Conservation (phyloP, 179 eudicot genomes). For the Dionaea muscipula region DNA sequence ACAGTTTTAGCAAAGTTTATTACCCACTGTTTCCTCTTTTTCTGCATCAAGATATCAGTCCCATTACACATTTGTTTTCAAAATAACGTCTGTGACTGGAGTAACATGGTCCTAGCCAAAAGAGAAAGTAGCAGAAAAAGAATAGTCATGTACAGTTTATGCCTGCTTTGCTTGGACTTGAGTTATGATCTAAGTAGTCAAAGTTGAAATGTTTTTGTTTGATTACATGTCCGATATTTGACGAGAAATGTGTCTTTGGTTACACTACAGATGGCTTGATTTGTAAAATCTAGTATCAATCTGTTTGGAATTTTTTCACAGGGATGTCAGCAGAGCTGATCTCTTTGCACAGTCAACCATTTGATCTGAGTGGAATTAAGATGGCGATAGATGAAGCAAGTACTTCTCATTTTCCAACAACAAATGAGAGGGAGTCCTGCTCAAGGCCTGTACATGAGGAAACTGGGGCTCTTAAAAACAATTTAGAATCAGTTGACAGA, state of each 20-base stretch:
- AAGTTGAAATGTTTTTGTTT: too few species aligned
- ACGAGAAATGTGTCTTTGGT: not conserved
- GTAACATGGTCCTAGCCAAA: too few species aligned
- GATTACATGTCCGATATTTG: too few species aligned
- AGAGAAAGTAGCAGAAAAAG: too few species aligned
- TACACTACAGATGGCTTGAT: conserved; percentile 1
- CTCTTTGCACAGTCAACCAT: conserved; percentile 39
- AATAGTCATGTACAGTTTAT: too few species aligned
- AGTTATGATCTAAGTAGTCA: too few species aligned
- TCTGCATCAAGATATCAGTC: too few species aligned
- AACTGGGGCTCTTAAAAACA: conserved; percentile 16
- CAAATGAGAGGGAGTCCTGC: conserved; percentile 16
- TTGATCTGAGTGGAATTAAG: conserved; percentile 41
- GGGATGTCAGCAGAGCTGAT: conserved; percentile 49
- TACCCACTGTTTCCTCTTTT: too few species aligned
- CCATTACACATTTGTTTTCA: too few species aligned
- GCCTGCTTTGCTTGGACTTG: too few species aligned
- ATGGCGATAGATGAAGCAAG: conserved; percentile 24
- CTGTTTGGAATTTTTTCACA: conserved; percentile 18
- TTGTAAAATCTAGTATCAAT: not conserved
- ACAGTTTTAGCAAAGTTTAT: too few species aligned
- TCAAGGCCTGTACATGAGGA: conserved; percentile 17
- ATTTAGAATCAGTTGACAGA: conserved; percentile 16
- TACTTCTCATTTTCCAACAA: conserved; percentile 11
- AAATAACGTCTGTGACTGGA: too few species aligned